Evolutionary conservation across 495 filamentous ascomycete genomes (phyloP).

Genomic region (Talaromyces stipitatus): DNA sequence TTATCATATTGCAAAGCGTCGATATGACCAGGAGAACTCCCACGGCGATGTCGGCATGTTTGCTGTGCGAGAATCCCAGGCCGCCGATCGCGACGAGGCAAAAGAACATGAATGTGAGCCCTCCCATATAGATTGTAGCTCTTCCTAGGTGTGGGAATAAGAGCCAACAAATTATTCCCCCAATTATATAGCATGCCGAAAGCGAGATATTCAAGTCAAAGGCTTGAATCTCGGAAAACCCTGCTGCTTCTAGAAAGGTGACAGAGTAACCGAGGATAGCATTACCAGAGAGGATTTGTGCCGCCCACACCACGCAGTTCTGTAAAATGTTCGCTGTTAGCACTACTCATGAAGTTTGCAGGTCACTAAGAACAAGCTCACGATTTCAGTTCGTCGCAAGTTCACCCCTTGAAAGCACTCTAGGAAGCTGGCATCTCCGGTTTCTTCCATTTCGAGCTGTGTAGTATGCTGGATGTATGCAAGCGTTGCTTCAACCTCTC

Average conservation of each 20-base stretch:
- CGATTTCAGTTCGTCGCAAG: constrained; percentile 62
- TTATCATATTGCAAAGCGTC: constrained; percentile 48
- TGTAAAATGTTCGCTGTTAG: not conserved
- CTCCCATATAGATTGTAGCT: constrained; percentile 52
- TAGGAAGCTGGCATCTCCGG: constrained; percentile 49
- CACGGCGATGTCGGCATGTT: constrained; percentile 16
- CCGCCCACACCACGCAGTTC: constrained; percentile 54
- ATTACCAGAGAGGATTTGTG: constrained; percentile 59
- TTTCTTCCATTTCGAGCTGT: constrained; percentile 54
- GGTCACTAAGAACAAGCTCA: constrained; percentile 52
- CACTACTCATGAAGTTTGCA: not conserved
- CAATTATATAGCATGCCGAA: constrained; percentile 57
- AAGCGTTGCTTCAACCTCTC: constrained; percentile 51
- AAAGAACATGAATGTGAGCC: constrained; percentile 44
- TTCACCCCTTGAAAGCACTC: constrained; percentile 70
- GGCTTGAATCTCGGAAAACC: constrained; percentile 41
- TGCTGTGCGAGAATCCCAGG: constrained; percentile 43
- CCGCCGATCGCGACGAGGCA: constrained; percentile 59
- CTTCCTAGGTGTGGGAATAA: constrained; percentile 53
- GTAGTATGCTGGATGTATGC: constrained; percentile 55
- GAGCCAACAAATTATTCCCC: constrained; percentile 55
- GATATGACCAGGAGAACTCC: constrained; percentile 19
- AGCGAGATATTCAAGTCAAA: constrained; percentile 54
- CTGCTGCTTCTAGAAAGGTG: constrained; percentile 57
- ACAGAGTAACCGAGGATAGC: constrained; percentile 60